These are phyloP conservation scores for Aspergillus phoenicis DNA, from an alignment of 2,329 filamentous ascomycete genomes.

Conservation along the genomic window DNA sequence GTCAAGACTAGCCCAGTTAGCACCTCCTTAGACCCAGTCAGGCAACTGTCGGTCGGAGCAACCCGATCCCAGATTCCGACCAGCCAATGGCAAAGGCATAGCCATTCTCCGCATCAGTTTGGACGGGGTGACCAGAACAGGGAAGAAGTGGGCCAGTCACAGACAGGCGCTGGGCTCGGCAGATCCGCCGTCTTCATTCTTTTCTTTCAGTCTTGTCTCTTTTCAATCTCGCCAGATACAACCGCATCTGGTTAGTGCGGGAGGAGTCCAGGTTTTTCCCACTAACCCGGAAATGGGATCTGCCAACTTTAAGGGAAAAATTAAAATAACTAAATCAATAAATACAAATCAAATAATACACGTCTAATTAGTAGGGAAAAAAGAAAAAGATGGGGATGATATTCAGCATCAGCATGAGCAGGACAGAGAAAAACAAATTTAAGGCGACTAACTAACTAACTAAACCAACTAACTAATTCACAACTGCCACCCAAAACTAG, in stretches of 20 bases:
- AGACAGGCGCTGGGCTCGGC: neutral
- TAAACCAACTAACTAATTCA: neutral
- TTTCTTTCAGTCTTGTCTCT: too few species aligned
- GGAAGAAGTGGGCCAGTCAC: neutral
- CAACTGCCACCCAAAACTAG: neutral
- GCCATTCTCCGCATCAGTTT: slow-evolving; percentile 22
- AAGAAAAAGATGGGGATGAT: neutral
- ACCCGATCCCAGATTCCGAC: neutral
- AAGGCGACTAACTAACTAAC: neutral
- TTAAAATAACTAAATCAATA: too few species aligned
- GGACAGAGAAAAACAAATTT: neutral
- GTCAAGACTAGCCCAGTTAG: slow-evolving; percentile 4
- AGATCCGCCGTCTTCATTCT: neutral
- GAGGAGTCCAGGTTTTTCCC: neutral
- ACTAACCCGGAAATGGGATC: neutral
- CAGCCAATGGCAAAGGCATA: slow-evolving; percentile 7
- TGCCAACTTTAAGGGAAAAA: neutral
- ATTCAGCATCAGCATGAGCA: neutral
- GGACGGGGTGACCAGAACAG: slow-evolving; percentile 3
- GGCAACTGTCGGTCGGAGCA: neutral
- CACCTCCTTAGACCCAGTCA: neutral
- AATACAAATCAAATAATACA: neutral
- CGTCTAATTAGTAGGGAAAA: neutral
- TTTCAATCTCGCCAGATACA: slow-evolving; percentile 29
- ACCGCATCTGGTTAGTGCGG: slow-evolving; percentile 24